Evolutionary conservation across 257 asterid genomes (phyloP).

Genomic region (Linaria vulgaris): DNA sequence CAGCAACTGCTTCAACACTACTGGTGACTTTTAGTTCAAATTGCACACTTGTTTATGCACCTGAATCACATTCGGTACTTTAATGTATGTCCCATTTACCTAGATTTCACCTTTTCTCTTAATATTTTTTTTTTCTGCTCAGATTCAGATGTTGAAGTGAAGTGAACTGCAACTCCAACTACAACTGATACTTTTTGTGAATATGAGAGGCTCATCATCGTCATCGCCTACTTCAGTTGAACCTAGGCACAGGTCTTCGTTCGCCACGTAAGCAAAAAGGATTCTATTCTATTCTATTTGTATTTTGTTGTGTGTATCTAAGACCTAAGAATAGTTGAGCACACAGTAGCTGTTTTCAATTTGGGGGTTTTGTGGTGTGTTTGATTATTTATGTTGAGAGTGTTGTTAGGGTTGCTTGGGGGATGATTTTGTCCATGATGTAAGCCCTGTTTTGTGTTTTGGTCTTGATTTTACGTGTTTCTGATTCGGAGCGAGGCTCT

Average conservation of each 20-base stretch:
- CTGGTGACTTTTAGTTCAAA: background rate
- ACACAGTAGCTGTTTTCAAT: background rate
- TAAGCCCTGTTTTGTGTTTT: slow-evolving; percentile 8
- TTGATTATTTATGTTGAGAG: slow-evolving; percentile 1
- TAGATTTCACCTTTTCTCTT: background rate
- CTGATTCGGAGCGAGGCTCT: background rate
- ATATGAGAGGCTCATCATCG: slow-evolving; percentile 54
- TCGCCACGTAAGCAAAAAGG: slow-evolving; percentile 36
- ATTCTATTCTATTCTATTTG: too few relatives aligned
- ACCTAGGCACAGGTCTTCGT: slow-evolving; percentile 58
- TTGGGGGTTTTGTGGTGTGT: background rate
- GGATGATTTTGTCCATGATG: too few relatives aligned
- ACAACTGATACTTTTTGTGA: slow-evolving; percentile 11
- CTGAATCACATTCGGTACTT: too few relatives aligned
- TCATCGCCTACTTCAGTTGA: slow-evolving; percentile 52
- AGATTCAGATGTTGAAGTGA: slow-evolving; percentile 33
- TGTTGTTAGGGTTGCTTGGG: background rate
- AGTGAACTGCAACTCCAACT: background rate
- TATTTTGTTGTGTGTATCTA: background rate
- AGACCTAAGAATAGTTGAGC: too few relatives aligned
- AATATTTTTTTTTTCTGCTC: slow-evolving; percentile 26
- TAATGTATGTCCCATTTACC: background rate
- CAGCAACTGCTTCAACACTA: slow-evolving; percentile 7
- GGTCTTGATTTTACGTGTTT: background rate
- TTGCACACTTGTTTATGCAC: background rate